Evolutionary conservation across 176 grass and related monocot species (phyloP).

Genomic region (Carex littledalei): DNA sequence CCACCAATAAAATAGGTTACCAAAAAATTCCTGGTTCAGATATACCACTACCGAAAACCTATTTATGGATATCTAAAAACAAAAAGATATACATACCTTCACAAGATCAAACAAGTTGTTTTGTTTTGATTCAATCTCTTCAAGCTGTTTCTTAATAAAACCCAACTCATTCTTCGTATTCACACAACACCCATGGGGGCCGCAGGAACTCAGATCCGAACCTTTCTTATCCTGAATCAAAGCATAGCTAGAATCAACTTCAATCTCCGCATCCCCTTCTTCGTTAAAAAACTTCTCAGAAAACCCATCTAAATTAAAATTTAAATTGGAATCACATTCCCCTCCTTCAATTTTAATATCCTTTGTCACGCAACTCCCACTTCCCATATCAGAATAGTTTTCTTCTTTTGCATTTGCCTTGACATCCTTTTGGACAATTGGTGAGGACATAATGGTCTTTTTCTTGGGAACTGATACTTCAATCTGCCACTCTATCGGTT

Average conservation of each 20-base stretch:
- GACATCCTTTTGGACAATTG: slow-evolving; percentile 38
- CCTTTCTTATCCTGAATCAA: slow-evolving; percentile 60
- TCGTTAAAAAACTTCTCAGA: slow-evolving; percentile 10
- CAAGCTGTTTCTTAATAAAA: slow-evolving; percentile 71
- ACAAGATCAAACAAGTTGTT: slow-evolving; percentile 57
- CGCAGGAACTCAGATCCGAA: slow-evolving; percentile 55
- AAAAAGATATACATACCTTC: slow-evolving; percentile 47
- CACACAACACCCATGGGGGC: slow-evolving; percentile 56
- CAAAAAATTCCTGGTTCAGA: neutral
- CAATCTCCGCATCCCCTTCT: slow-evolving; percentile 20
- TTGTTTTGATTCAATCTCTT: slow-evolving; percentile 86
- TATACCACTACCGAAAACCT: slow-evolving; percentile 1
- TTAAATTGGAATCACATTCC: slow-evolving; percentile 36
- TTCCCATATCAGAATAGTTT: slow-evolving; percentile 66
- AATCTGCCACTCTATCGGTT: slow-evolving; percentile 64
- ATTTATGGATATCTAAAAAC: neutral
- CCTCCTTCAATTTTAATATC: slow-evolving; percentile 43
- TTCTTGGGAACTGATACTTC: slow-evolving; percentile 85
- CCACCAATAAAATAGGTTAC: neutral
- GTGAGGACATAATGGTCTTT: slow-evolving; percentile 21
- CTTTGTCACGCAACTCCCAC: slow-evolving; percentile 76
- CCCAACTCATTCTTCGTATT: slow-evolving; percentile 63
- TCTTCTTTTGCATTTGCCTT: slow-evolving; percentile 50
- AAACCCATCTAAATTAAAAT: slow-evolving; percentile 20
- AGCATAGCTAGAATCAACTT: slow-evolving; percentile 30